phyloP scores from a whole-genome alignment of 148 eudicot genomes.

The Mesembryanthemum crystallinum region DNA sequence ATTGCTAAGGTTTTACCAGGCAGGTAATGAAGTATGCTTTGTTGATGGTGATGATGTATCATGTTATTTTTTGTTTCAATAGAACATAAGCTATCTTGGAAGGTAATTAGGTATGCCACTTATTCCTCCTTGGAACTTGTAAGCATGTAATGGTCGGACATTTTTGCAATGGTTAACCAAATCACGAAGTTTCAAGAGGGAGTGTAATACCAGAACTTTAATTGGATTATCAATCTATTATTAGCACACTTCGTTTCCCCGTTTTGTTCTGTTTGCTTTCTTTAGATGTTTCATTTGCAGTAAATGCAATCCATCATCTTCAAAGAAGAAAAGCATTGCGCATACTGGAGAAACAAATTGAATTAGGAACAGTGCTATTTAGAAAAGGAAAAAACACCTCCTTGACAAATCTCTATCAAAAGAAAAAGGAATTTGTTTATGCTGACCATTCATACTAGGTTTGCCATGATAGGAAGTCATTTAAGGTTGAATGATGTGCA shows the following conservation, averaged over 20 bases:
- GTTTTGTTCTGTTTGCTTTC: no score
- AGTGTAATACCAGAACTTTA: not conserved
- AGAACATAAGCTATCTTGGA: not conserved
- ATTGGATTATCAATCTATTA: no score
- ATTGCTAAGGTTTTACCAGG: slow-evolving; percentile 85
- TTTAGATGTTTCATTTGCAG: no score
- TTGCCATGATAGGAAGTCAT: not conserved
- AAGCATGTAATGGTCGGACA: not conserved
- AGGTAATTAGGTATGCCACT: not conserved
- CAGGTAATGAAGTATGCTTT: slow-evolving; percentile 43
- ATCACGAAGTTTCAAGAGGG: not conserved
- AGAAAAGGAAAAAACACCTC: not conserved
- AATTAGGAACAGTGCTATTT: not conserved
- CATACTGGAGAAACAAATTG: not conserved
- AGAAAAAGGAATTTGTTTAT: not conserved
- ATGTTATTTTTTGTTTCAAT: not conserved
- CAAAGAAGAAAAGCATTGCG: no score
- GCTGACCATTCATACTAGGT: not conserved
- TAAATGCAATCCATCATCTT: no score
- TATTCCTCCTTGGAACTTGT: slow-evolving; percentile 3
- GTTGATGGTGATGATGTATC: not conserved
- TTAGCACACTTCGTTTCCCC: no score
- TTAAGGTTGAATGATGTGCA: not conserved
- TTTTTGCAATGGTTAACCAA: not conserved
- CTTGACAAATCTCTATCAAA: not conserved